Percentiles rank a stretch among this genome's conserved stretches.
Conservation (phyloP, 2,329 filamentous ascomycete species). For the Ceratocystis huliohia region DNA sequence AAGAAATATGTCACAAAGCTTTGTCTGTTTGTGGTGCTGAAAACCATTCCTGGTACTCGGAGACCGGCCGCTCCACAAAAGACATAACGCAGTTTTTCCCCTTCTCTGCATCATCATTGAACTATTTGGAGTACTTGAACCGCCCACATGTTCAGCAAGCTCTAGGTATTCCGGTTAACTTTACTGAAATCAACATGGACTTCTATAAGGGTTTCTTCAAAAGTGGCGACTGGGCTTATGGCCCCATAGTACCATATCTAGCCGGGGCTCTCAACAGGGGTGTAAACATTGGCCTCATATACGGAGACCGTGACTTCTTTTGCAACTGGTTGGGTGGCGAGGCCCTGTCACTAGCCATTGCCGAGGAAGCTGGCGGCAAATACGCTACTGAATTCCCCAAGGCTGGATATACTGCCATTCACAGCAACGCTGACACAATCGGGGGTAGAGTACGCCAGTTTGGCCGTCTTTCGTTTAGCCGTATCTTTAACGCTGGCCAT, state of each 20-base stretch:
- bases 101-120: conserved; percentile 51
- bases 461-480: conserved; percentile 58
- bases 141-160: conserved; percentile 42
- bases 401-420: conserved; percentile 60
- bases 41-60: not conserved
- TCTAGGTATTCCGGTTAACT: conserved; percentile 51
- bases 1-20: conserved; percentile 24
- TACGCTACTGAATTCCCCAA: conserved; percentile 45
- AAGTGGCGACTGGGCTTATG: conserved; percentile 14
- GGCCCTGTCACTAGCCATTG: conserved; percentile 52
- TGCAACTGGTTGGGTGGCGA: conserved; percentile 65
- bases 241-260: conserved; percentile 31
- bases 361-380: conserved; percentile 34
- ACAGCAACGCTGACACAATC: conserved; percentile 52
- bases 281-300: conserved; percentile 58
- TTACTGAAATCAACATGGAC: conserved; percentile 50
- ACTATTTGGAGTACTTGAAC: conserved; percentile 54
- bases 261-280: conserved; percentile 48
- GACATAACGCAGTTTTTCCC: conserved; percentile 44
- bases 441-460: conserved; percentile 64
- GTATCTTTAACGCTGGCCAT: conserved; percentile 55
- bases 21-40: conserved; percentile 20
- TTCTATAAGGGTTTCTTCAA: conserved; percentile 40
- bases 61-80: conserved; percentile 44
- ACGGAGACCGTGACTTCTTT: conserved; percentile 52